These are phyloP conservation scores for Penicillium flavigenum DNA, from an alignment of 495 filamentous ascomycete species.

Conservation along the genomic window DNA sequence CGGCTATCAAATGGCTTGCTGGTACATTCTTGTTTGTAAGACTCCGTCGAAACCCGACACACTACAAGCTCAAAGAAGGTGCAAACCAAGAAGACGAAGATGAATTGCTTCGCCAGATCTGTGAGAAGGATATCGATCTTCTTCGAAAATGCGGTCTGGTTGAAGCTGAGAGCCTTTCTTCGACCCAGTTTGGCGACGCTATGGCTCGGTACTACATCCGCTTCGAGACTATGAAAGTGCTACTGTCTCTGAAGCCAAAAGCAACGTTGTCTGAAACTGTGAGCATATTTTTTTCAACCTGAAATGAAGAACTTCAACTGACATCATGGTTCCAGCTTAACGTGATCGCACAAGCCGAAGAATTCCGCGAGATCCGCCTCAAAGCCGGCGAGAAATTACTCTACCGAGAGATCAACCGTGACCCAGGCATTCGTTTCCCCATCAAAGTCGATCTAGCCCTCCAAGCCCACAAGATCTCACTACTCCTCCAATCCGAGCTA, in stretches of 20 bases:
- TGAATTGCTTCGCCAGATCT: conserved; percentile 73
- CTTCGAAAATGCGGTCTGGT: conserved; percentile 65
- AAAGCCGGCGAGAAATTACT: conserved; percentile 70
- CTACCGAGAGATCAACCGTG: conserved; percentile 82
- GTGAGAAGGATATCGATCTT: conserved; percentile 71
- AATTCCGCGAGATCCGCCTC: conserved; percentile 76
- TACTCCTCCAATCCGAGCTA: conserved; percentile 81
- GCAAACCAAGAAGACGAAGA: conserved; percentile 57
- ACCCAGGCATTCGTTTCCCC: conserved; percentile 68
- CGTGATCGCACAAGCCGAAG: conserved; percentile 66
- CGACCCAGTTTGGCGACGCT: conserved; percentile 77
- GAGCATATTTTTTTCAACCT: conserved; percentile 29
- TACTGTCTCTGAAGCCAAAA: conserved; percentile 62
- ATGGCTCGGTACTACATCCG: conserved; percentile 93
- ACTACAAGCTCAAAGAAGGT: conserved; percentile 72
- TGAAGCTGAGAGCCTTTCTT: conserved; percentile 50
- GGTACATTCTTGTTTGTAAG: conserved; percentile 88
- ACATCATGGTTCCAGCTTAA: conserved; percentile 54
- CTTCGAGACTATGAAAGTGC: conserved; percentile 83
- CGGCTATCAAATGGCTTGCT: conserved; percentile 78
- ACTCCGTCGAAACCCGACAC: conserved; percentile 70
- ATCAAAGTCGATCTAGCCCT: conserved; percentile 74
- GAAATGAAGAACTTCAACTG: conserved; percentile 22
- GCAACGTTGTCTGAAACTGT: conserved; percentile 71
- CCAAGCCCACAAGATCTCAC: conserved; percentile 78